phyloP scores from a whole-genome alignment of 345 rosid genomes.

The Viola odorata region DNA sequence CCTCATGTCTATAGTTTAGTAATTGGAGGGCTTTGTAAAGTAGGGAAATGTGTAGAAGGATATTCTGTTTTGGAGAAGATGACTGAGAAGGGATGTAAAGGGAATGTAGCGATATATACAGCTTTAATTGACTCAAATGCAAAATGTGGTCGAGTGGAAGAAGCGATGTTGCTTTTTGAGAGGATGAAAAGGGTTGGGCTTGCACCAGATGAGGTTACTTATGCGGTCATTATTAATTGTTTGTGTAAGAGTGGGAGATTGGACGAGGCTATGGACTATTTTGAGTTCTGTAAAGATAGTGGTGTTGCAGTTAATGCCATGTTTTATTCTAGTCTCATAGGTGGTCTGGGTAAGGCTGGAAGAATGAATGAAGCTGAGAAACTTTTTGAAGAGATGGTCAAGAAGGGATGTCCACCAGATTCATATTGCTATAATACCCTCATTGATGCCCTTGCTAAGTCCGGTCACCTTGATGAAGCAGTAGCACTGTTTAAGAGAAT shows the following conservation, averaged over 20 bases:
- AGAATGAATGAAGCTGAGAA: conserved; percentile 66
- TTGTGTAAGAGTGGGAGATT: conserved; percentile 73
- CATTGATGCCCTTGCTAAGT: conserved; percentile 61
- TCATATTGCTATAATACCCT: conserved; percentile 80
- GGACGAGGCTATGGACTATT: conserved; percentile 60
- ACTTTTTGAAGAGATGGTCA: conserved; percentile 69
- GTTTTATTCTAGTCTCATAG: conserved; percentile 73
- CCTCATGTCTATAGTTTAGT: conserved; percentile 72
- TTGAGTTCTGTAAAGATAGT: conserved; percentile 38
- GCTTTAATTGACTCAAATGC: conserved; percentile 72
- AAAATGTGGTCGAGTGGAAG: conserved; percentile 59
- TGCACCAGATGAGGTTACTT: conserved; percentile 68
- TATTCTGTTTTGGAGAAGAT: conserved; percentile 59
- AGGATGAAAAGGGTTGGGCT: conserved; percentile 71
- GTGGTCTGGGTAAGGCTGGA: conserved; percentile 86
- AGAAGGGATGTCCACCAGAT: conserved; percentile 58
- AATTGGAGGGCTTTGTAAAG: conserved; percentile 78
- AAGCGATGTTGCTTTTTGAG: conserved; percentile 58
- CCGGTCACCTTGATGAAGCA: conserved; percentile 61
- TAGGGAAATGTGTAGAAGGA: conserved; percentile 64
- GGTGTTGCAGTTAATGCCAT: conserved; percentile 58
- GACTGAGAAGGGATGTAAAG: conserved; percentile 47
- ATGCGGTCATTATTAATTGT: conserved; percentile 59
- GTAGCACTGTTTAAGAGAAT: conserved; percentile 53
- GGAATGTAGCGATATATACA: conserved; percentile 76